Conservation (phyloP, 805 yeast genomes). For the Trichomonascus vanleenenianus region DNA sequence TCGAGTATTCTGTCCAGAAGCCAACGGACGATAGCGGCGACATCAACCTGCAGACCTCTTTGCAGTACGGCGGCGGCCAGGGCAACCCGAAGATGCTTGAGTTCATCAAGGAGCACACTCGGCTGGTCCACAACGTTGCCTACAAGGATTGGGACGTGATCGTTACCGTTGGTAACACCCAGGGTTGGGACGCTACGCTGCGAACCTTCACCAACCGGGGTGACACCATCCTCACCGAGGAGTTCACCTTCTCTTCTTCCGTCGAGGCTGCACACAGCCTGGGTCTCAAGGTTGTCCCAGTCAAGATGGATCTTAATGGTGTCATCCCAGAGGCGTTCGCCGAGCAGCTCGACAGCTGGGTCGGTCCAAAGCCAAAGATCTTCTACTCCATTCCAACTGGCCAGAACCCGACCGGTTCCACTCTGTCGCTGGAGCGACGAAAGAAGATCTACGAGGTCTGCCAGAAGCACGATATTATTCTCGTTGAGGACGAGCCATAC, state of each 20-base stretch:
- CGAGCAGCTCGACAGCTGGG: conserved; percentile 59
- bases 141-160: conserved; percentile 68
- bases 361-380: conserved; percentile 64
- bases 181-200: conserved; percentile 75
- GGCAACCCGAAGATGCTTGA: conserved; percentile 68
- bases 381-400: conserved; percentile 93
- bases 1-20: conserved; percentile 32
- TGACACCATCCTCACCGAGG: conserved; percentile 78
- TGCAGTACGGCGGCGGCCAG: conserved; percentile 83
- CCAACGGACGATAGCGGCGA: conserved; percentile 32
- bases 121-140: conserved; percentile 36
- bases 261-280: conserved; percentile 72
- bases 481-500: conserved; percentile 96
- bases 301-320: conserved; percentile 73
- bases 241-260: conserved; percentile 76
- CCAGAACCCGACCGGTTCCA: conserved; percentile 96
- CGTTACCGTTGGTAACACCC: conserved; percentile 80
- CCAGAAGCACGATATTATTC: conserved; percentile 74
- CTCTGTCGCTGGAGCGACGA: conserved; percentile 71
- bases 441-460: conserved; percentile 66
- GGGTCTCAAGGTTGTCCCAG: conserved; percentile 62
- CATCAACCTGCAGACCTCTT: conserved; percentile 71
- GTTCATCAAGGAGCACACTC: conserved; percentile 66
- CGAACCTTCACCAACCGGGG: conserved; percentile 72
- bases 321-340: conserved; percentile 66